Base-by-base conservation (phyloP, 768 basidiomycete species). In the Xerocomellus chrysenteron region DNA sequence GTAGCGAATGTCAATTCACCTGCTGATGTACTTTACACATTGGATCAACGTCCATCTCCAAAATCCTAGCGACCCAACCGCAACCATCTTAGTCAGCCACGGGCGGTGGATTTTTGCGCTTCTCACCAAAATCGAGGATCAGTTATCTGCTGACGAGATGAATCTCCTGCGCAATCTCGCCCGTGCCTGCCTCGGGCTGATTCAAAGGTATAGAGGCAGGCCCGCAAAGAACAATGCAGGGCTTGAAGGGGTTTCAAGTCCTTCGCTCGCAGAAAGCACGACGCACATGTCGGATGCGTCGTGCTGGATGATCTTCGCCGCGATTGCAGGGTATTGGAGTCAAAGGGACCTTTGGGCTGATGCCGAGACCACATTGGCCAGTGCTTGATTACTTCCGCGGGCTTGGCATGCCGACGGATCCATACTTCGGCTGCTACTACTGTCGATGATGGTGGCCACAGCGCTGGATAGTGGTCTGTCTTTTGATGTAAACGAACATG, bases 341-440 rank as follows among this genome's bases (percentile, higher is more conserved):
- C 92, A 94, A 74, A 78, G 75, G 50, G 92, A 94, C 68, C 72
- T 94, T 41, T 94, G 90, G 91, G 74, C 74, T 70, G 90, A 92
- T 65, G 89, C 86, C 21, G 83, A 86, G 64, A 74, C 71, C n/a
- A 74, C 77, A 60, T 64, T 89, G 55, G 54, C 65, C 17, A 37
- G 48, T 55, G 47, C 48, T 43, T 65, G 62, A 62, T 33, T 44
- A 32, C 26, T 37, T 52, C 35, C 44, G 46, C 24, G 47, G 41
- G 24, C 32, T 43, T 43, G n/a, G 50, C 36, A 50, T 4, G 33
- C 17, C 17, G 6, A 36, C 26, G 12, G 45, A 17, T 14, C 53
- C 33, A 28, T 32, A 16, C 11, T 19, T 24, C 21, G 21, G 11
- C 14, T 42, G 32, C 12, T n/a, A 33, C 12, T n/a, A 33, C 21